Conservation (phyloP, 2,329 filamentous ascomycete species). For the Pseudogymnoascus pannorum region DNA sequence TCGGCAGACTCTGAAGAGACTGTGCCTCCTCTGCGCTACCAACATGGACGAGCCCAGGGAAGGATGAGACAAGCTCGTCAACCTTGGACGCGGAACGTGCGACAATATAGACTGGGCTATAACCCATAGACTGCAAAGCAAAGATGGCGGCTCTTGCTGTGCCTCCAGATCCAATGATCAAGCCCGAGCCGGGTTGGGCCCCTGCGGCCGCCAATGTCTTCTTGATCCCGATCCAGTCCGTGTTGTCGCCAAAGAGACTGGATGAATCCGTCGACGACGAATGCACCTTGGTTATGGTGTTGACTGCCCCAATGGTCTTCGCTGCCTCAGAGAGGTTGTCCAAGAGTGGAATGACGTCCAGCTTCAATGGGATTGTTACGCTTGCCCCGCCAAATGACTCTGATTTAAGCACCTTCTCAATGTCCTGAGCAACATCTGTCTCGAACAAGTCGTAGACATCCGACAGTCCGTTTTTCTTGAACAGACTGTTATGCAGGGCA, state of each 20-base stretch:
- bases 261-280: constrained; percentile 15
- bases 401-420: constrained; percentile 58
- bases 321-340: constrained; percentile 77
- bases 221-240: constrained; percentile 91
- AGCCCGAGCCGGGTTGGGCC: constrained; percentile 43
- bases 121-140: constrained; percentile 75
- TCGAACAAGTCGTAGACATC: constrained; percentile 74
- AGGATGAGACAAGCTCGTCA: constrained; percentile 58
- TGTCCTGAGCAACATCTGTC: constrained; percentile 56
- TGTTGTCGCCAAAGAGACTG: constrained; percentile 78
- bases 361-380: constrained; percentile 91
- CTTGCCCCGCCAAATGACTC: constrained; percentile 84
- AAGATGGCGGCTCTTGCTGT: constrained; percentile 89
- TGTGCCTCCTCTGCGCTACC: constrained; percentile 39
- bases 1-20: constrained; percentile 46
- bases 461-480: constrained; percentile 68
- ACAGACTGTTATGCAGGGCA: constrained; percentile 81
- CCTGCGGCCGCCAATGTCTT: constrained; percentile 49
- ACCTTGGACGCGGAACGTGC: constrained; percentile 69
- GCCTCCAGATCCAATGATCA: constrained; percentile 86
- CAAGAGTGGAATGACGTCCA: constrained; percentile 74
- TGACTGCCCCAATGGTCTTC: constrained; percentile 80
- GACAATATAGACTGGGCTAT: constrained; percentile 78
- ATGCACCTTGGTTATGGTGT: constrained; percentile 70
- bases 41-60: constrained; percentile 42